Evolutionary conservation across 1,284 basidiomycete species (phyloP).

Genomic region (Ceratobasidium sp.): DNA sequence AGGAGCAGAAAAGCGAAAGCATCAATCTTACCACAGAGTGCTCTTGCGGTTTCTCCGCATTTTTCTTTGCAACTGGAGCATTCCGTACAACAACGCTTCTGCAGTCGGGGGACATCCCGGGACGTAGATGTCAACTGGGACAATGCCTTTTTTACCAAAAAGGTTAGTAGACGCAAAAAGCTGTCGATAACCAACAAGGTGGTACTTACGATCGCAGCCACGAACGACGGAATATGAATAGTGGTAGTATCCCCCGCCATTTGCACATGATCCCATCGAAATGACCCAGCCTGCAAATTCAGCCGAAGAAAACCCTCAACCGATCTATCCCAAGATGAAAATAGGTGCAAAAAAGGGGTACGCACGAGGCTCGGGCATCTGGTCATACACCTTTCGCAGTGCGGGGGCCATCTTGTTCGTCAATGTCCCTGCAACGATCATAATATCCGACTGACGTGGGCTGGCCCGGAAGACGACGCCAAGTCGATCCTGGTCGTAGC

Average conservation of each 20-base stretch:
- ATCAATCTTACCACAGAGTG: constrained; percentile 81
- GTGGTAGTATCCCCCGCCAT: constrained; percentile 98
- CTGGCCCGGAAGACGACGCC: constrained; percentile 99
- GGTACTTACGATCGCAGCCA: constrained; percentile 91
- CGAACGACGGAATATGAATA: constrained; percentile 99
- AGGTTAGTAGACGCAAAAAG: constrained; percentile 32
- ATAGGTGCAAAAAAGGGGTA: constrained; percentile 49
- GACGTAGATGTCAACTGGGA: constrained; percentile 97
- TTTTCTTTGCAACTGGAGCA: constrained; percentile 97
- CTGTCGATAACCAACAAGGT: not conserved
- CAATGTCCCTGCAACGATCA: constrained; percentile 99
- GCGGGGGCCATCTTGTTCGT: constrained; percentile 99
- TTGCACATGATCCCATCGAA: constrained; percentile 99
- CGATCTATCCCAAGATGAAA: constrained; percentile 47
- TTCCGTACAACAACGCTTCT: constrained; percentile 92
- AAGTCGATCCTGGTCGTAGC: constrained; percentile 98
- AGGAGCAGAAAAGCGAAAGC: constrained; percentile 4
- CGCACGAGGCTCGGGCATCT: constrained; percentile 92
- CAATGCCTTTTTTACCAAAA: constrained; percentile 70
- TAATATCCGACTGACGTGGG: constrained; percentile 97
- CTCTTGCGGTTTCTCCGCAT: constrained; percentile 92
- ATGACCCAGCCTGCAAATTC: constrained; percentile 87
- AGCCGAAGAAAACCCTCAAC: constrained; percentile 24
- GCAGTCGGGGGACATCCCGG: constrained; percentile 95
- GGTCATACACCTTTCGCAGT: constrained; percentile 93